Base-by-base conservation (phyloP, 768 basidiomycete species). In the Russula abietina region DNA sequence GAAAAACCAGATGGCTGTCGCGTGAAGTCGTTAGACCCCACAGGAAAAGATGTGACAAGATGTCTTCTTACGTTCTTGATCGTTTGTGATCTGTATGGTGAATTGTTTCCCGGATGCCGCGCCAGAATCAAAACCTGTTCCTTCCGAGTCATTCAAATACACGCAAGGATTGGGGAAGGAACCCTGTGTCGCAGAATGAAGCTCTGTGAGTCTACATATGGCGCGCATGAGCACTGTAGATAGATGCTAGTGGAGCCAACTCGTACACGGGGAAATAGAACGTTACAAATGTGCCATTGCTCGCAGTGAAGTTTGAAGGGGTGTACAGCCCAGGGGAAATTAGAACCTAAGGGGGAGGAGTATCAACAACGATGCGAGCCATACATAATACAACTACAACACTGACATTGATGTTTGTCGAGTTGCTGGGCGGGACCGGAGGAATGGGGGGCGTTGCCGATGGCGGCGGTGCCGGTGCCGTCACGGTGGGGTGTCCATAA, bases 121-220 rank as follows among this genome's bases (percentile, higher is more conserved):
- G 36, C 82, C 82, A 30, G 83, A 83, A 71, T 84, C 83, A 62
- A 86, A 85, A 3, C 83, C 83, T 16, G 53, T 43, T 50, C 69
- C 67, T 19, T 53, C 77, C n/a, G 73, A 69, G 6, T 78, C 77
- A 1, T 71, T 71, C 43, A 86, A 76, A 58, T 77, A 77, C 10
- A 76, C 32, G 71, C 70, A 71, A 1, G 77, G 77, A 52, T 54
- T 59, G 36, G 12, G 57, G 55, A 71, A 71, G 33, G 68, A 56
- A 46, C 62, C 70, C 70, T 72, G 70, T 22, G 73, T 78, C 70
- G 74, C 69, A 17, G 71, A 73, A 68, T 72, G 71, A 26, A 26
- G 33, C n/a, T 61, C 19, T 22, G 33, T 53, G 22, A 16, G 30
- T 43, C 68, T 70, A 53, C 32, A 28, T 17, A 12, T 22, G 16